phyloP scores from a whole-genome alignment of 75 land plant species.

The Cupressus sempervirens region DNA sequence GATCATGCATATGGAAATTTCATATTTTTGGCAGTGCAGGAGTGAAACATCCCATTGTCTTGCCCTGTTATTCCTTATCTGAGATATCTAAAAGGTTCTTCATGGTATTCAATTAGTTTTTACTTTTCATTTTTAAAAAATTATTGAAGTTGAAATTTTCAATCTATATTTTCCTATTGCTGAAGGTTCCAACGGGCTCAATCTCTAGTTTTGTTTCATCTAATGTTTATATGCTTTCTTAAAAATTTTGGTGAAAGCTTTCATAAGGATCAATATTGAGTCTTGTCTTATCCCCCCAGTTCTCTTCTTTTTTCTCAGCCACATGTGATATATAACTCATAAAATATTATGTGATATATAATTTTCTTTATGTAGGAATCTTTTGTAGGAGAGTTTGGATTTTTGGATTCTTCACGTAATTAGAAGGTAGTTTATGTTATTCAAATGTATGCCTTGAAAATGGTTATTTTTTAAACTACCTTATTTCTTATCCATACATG shows the following conservation, averaged over 20 bases:
- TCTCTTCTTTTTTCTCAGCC: not conserved
- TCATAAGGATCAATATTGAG: not conserved
- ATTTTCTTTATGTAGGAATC: not conserved
- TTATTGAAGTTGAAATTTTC: not conserved
- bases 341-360: not conserved
- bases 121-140: not conserved
- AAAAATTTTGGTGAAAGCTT: not conserved
- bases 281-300: no score
- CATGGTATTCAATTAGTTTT: not conserved
- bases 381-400: not conserved
- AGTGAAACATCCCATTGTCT: not conserved
- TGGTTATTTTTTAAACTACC: no score
- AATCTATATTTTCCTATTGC: not conserved
- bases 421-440: not conserved
- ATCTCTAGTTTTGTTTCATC: not conserved
- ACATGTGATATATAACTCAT: not conserved
- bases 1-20: not conserved
- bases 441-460: no score
- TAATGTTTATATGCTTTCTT: not conserved
- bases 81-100: not conserved
- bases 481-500: no score
- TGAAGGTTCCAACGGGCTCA: no score
- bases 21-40: not conserved
- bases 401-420: not conserved
- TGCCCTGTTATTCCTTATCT: not conserved